phyloP scores from a whole-genome alignment of 306 rosid genomes.

The Urtica urens region DNA sequence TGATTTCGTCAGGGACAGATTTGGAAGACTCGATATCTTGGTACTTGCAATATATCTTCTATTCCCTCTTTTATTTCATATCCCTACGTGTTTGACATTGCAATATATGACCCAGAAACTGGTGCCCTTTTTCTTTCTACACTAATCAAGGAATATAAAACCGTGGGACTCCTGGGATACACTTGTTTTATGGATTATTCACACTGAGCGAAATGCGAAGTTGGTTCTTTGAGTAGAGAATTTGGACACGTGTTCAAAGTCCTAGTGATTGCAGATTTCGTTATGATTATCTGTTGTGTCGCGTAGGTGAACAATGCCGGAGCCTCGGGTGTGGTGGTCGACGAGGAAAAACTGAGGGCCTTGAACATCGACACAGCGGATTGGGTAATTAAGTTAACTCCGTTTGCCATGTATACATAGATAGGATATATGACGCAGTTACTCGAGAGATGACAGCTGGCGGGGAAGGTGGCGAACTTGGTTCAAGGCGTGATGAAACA shows the following conservation, averaged over 20 bases:
- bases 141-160: too few species aligned
- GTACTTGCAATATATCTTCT: too few species aligned
- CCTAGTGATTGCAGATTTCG: background rate
- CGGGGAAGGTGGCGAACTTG: slow-evolving; percentile 26
- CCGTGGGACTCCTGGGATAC: too few species aligned
- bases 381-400: slow-evolving; percentile 23
- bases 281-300: background rate
- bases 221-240: too few species aligned
- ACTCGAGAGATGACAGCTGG: slow-evolving; percentile 22
- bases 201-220: too few species aligned
- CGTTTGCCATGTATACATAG: background rate
- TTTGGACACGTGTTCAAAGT: too few species aligned
- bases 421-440: too few species aligned
- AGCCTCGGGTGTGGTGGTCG: slow-evolving; percentile 27
- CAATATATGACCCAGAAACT: too few species aligned
- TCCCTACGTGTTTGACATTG: background rate
- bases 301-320: slow-evolving; percentile 50
- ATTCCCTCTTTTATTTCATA: background rate
- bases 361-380: slow-evolving; percentile 25
- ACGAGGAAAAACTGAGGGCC: slow-evolving; percentile 30
- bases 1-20: slow-evolving; percentile 18
- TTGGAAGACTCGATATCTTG: slow-evolving; percentile 48
- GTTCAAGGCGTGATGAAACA: slow-evolving; percentile 25
- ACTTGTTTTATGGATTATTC: too few species aligned
- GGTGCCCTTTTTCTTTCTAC: too few species aligned